Evolutionary conservation across 2,329 filamentous ascomycete genomes (phyloP).

Genomic region (Camillea tinctor): DNA sequence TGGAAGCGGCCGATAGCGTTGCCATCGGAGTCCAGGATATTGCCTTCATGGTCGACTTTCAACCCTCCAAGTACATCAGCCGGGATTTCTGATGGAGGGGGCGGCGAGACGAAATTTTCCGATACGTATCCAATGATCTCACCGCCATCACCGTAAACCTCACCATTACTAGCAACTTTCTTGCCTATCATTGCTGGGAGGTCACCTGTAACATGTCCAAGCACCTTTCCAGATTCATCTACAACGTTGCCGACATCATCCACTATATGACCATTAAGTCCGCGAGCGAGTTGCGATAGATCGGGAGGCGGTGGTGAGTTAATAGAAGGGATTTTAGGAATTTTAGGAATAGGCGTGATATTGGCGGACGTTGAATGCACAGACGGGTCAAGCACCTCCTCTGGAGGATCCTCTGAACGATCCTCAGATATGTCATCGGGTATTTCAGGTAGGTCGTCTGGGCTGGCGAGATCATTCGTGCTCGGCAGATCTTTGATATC

Average conservation of each 20-base stretch:
- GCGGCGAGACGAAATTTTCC: conserved; percentile 37
- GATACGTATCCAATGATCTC: conserved; percentile 45
- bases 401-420: conserved; percentile 32
- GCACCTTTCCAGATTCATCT: conserved; percentile 47
- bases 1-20: conserved; percentile 49
- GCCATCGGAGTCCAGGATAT: conserved; percentile 45
- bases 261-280: conserved; percentile 47
- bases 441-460: conserved; percentile 21
- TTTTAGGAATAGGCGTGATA: conserved; percentile 41
- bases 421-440: conserved; percentile 28
- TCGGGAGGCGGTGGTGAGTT: conserved; percentile 30
- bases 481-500: conserved; percentile 24
- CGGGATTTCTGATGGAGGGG: conserved; percentile 24
- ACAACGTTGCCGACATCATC: conserved; percentile 56
- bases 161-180: conserved; percentile 44
- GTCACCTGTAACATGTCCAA: conserved; percentile 53
- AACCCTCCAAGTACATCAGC: conserved; percentile 33
- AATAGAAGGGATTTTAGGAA: conserved; percentile 43
- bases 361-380: conserved; percentile 36
- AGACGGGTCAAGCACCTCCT: conserved; percentile 33
- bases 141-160: conserved; percentile 44
- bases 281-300: conserved; percentile 36
- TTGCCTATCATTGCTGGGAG: conserved; percentile 54
- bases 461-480: conserved; percentile 21
- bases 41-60: conserved; percentile 43